These are phyloP conservation scores for Nicotiana tabacum DNA, from an alignment of 257 asterid genomes.

Conservation along the genomic window DNA sequence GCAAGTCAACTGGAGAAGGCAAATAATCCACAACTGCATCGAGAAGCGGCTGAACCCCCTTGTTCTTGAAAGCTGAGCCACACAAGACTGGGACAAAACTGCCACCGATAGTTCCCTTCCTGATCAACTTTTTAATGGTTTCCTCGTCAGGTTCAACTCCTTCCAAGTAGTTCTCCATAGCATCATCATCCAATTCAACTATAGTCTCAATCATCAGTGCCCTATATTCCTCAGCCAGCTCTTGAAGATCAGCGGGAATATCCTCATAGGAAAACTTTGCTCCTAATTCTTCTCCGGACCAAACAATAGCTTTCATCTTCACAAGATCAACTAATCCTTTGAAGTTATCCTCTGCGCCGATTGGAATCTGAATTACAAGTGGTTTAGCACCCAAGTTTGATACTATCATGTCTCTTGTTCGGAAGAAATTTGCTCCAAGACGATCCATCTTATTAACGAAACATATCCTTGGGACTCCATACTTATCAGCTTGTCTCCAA, in stretches of 20 bases:
- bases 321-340: conserved; percentile 84
- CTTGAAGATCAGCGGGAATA: conserved; percentile 69
- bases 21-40: conserved; percentile 87
- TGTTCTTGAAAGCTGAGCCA: conserved; percentile 94
- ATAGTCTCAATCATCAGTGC: conserved; percentile 66
- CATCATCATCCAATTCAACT: conserved; percentile 76
- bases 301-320: conserved; percentile 69
- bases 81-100: conserved; percentile 83
- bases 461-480: conserved; percentile 95
- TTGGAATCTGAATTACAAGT: conserved; percentile 79
- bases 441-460: conserved; percentile 99
- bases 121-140: conserved; percentile 56
- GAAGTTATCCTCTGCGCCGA: conserved; percentile 83
- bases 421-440: conserved; percentile 86
- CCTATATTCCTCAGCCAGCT: conserved; percentile 66
- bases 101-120: conserved; percentile 61
- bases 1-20: conserved; percentile 90
- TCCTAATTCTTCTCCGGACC: conserved; percentile 97
- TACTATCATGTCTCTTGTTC: conserved; percentile 93
- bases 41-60: conserved; percentile 88
- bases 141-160: conserved; percentile 87
- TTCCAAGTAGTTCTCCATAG: conserved; percentile 85
- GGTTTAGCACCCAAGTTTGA: conserved; percentile 89
- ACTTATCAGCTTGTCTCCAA: conserved; percentile 98
- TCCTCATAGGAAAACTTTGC: conserved; percentile 79